phyloP scores from a whole-genome alignment of 1,284 basidiomycete species.

The Moesziomyces sp. region DNA sequence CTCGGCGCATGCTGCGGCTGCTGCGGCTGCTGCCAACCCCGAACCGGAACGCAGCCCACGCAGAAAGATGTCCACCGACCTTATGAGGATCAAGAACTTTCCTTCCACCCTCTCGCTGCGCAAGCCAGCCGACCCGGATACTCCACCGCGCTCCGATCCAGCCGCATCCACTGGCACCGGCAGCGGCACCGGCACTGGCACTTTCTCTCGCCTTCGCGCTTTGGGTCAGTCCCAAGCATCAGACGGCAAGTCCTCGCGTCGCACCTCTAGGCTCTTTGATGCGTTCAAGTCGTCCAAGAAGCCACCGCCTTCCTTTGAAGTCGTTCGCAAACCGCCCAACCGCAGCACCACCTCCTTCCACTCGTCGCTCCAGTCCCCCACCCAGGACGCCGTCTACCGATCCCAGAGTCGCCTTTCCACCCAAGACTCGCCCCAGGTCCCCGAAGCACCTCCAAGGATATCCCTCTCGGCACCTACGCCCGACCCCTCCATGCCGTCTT shows the following conservation, averaged over 20 bases:
- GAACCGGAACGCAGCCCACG: constrained; percentile 24
- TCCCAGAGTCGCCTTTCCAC: constrained; percentile 9
- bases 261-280: constrained; percentile 35
- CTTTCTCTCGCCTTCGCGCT: constrained; percentile 33
- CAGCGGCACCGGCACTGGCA: constrained; percentile 11
- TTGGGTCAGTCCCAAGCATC: constrained; percentile 16
- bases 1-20: constrained; percentile 1
- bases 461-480: constrained; percentile 15
- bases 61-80: constrained; percentile 31
- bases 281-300: constrained; percentile 44
- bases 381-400: constrained; percentile 9
- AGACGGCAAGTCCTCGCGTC: constrained; percentile 13
- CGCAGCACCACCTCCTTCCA: constrained; percentile 38
- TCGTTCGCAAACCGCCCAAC: constrained; percentile 45
- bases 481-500: neutral
- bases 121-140: constrained; percentile 21
- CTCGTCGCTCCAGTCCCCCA: constrained; percentile 15
- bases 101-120: constrained; percentile 38
- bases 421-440: constrained; percentile 1
- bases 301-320: constrained; percentile 35
- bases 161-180: constrained; percentile 3
- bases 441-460: constrained; percentile 25
- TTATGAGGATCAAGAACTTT: constrained; percentile 39
- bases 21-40: neutral
- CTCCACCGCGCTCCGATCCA: constrained; percentile 6